Evolutionary conservation across 75 land plant species (phyloP).

Genomic region (Azolla pinnata): DNA sequence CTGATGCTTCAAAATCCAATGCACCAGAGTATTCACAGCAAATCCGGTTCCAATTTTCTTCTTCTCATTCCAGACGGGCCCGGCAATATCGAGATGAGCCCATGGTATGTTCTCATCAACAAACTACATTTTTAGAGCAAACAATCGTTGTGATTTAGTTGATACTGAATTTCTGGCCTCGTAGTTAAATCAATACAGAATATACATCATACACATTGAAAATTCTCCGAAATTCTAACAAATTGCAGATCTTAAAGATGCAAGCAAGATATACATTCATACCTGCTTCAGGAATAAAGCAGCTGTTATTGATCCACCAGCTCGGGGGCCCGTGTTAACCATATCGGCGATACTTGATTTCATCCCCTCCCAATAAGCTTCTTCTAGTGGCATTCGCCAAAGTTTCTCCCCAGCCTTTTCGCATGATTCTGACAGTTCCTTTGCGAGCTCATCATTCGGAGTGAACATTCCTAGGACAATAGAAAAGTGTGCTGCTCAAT

Average conservation of each 20-base stretch:
- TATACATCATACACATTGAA: too few relatives aligned
- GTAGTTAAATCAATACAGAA: too few relatives aligned
- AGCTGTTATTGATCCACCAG: constrained; percentile 91
- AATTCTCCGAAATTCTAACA: too few relatives aligned
- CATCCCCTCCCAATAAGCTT: constrained; percentile 93
- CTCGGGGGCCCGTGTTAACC: constrained; percentile 87
- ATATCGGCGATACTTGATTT: constrained; percentile 96
- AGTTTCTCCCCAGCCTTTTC: constrained; percentile 74
- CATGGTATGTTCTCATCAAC: constrained; percentile 93
- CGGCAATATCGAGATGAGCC: constrained; percentile 96
- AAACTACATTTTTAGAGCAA: constrained; percentile 61
- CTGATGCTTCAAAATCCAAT: constrained; percentile 89
- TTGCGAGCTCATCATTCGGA: constrained; percentile 86
- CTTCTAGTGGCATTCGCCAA: constrained; percentile 96
- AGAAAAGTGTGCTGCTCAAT: too few relatives aligned
- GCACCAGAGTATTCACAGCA: constrained; percentile 76
- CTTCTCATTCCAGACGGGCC: constrained; percentile 88
- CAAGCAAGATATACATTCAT: too few relatives aligned
- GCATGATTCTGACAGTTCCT: constrained; percentile 64
- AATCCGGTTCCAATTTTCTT: constrained; percentile 77
- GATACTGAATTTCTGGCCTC: too few relatives aligned
- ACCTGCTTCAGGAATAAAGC: constrained; percentile 95
- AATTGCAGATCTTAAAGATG: too few relatives aligned
- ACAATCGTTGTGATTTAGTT: too few relatives aligned
- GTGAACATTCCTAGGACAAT: constrained; percentile 83